Percentiles rank a stretch among this genome's conserved stretches.
phyloP scores from a whole-genome alignment of 495 filamentous ascomycete genomes.

The Xylaria acuta region DNA sequence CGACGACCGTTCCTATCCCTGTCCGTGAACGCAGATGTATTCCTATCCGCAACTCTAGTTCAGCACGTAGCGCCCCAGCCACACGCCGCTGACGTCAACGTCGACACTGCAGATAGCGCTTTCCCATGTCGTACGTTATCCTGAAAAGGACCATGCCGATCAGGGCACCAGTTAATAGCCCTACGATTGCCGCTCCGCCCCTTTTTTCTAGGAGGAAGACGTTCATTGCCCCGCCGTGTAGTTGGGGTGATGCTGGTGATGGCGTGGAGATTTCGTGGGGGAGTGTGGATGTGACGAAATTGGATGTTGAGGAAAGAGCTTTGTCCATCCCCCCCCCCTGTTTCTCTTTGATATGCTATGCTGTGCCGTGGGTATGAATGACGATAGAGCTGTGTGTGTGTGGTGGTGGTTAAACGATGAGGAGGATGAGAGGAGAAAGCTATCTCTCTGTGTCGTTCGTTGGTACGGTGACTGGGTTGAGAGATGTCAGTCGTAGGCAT shows the following conservation, averaged over 20 bases:
- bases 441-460: not conserved
- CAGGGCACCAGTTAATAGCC: not conserved
- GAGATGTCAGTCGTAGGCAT: not conserved
- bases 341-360: not conserved
- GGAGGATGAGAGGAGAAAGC: not conserved
- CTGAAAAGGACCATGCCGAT: not conserved
- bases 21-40: not conserved
- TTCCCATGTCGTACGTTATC: not conserved
- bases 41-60: not conserved
- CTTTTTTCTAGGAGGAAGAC: not conserved
- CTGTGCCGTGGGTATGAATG: not conserved
- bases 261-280: not conserved
- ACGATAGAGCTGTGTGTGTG: no score
- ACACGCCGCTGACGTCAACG: not conserved
- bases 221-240: not conserved
- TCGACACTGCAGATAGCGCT: not conserved
- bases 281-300: not conserved
- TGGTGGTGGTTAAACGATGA: not conserved
- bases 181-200: not conserved
- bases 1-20: not conserved
- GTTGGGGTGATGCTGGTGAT: not conserved
- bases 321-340: not conserved
- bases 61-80: not conserved
- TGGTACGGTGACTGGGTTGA: not conserved
- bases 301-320: not conserved